Evolutionary conservation across 352 stramenopile genomes (phyloP), one percentile per base, ranked within the genome.

Genomic region (Aphanomyces stellatus): DNA sequence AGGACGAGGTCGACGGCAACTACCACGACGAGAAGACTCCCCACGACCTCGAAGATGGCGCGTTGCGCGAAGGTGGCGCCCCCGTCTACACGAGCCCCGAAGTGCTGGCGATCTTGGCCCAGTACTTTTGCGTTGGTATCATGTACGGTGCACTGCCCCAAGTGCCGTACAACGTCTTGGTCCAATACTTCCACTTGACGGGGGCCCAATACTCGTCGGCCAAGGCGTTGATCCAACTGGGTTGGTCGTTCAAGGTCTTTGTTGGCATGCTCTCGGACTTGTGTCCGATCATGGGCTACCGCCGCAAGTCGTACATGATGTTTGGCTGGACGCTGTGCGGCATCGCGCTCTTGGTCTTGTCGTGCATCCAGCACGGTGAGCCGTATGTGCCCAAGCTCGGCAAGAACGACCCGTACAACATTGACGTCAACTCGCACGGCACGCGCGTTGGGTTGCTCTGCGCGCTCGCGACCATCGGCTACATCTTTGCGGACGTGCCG

Each of bases 221-320:
- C 30, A 74, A 73, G 3, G 71, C 73, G 57, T 69, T 85, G 28
- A 51, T 83, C 48, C 64, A 59, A 13, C 66, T 85, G 25, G 74
- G 76, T 30, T 85, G 77, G 77, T 85, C 74, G 10, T 74, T 82
- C 73, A 85, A 83, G 56, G 70, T 80, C 17, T 82, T 85, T 42
- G 78, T 79, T 68, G 76, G 76, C 19, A 74, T 85, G 24, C 55
- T 79, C 25, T 81, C 74, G 1, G 77, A 85, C 68, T 81, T 72
- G 53, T 40, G 77, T 4, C 77, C 77, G 17, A 74, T 88, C 60
- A 60, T 71, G 51, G 77, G 77, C 34, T 82, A 81, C 65, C 77
- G 77, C 37, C 76, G 77, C 51, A 76, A 76, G 15, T 77, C 77
- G 34, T 85, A 78, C 65, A 82, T 85, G 71, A 70, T 83, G 55